phyloP scores from a whole-genome alignment of 371 early-diverging fungal species.

The Mycotypha africana region DNA sequence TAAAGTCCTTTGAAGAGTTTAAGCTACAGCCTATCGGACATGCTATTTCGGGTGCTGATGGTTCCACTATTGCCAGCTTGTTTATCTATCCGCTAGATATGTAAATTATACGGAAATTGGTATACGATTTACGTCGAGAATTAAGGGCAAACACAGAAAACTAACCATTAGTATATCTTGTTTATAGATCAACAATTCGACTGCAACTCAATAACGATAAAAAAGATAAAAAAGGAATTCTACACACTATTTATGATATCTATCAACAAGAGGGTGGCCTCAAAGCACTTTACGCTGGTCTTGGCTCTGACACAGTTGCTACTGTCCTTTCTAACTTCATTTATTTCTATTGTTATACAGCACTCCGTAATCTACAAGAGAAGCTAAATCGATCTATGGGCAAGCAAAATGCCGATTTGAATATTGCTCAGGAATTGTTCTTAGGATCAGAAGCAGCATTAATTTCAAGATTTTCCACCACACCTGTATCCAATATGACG shows the following conservation, averaged over 20 bases:
- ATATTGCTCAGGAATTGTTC: slow-evolving; percentile 52
- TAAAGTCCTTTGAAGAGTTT: slow-evolving; percentile 48
- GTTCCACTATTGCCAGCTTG: slow-evolving; percentile 50
- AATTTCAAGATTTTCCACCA: slow-evolving; percentile 54
- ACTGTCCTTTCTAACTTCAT: slow-evolving; percentile 55
- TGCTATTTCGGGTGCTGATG: slow-evolving; percentile 57
- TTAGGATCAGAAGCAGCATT: slow-evolving; percentile 58
- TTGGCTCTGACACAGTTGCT: slow-evolving; percentile 52
- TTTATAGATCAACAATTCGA: slow-evolving; percentile 34
- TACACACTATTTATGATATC: slow-evolving; percentile 38
- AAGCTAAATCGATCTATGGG: slow-evolving; percentile 35
- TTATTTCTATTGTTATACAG: slow-evolving; percentile 58
- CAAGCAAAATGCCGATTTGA: slow-evolving; percentile 35
- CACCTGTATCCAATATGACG: slow-evolving; percentile 54
- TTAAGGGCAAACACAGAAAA: too few relatives aligned
- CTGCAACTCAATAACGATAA: slow-evolving; percentile 27
- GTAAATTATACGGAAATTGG: slow-evolving; percentile 11
- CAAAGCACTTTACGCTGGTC: slow-evolving; percentile 48
- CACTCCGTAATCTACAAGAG: slow-evolving; percentile 51
- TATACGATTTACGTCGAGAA: too few relatives aligned
- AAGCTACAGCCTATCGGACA: slow-evolving; percentile 56
- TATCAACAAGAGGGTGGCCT: slow-evolving; percentile 49
- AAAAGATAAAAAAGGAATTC: slow-evolving; percentile 17
- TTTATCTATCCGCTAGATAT: slow-evolving; percentile 61
- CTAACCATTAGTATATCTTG: neutral